Conservation (phyloP, 345 rosid species). For the Arabidopsis arenosa region DNA sequence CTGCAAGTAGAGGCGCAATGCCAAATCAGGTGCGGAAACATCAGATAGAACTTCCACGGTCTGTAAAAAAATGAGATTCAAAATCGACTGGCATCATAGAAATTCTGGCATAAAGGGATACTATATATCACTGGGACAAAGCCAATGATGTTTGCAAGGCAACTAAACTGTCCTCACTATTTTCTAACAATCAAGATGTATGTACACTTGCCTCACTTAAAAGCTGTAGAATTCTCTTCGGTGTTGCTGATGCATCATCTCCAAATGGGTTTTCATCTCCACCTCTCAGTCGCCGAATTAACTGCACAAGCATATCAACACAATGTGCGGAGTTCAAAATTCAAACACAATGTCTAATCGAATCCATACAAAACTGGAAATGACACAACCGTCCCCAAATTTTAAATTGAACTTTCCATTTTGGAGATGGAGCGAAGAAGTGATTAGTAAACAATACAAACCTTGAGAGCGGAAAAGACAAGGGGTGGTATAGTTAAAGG, state of each 20-base stretch:
- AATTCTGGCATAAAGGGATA: slow-evolving; percentile 20
- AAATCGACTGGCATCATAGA: slow-evolving; percentile 2
- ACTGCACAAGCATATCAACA: slow-evolving; percentile 47
- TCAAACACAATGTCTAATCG: slow-evolving; percentile 19
- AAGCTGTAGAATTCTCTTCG: slow-evolving; percentile 88
- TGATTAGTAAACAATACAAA: slow-evolving; percentile 46
- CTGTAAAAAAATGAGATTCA: slow-evolving; percentile 48
- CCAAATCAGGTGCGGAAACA: slow-evolving; percentile 86
- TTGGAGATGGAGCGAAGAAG: slow-evolving; percentile 26
- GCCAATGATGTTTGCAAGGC: slow-evolving; percentile 17
- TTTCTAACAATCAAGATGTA: slow-evolving; percentile 30
- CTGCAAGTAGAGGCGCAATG: slow-evolving; percentile 77
- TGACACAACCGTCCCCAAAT: slow-evolving; percentile 13
- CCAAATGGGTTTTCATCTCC: slow-evolving; percentile 97
- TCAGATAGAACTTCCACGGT: slow-evolving; percentile 71
- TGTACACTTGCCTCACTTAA: slow-evolving; percentile 69
- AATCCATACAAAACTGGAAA: slow-evolving; percentile 2
- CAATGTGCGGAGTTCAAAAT: slow-evolving; percentile 9
- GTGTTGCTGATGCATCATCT: slow-evolving; percentile 68
- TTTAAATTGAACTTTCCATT: neutral
- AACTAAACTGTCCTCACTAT: slow-evolving; percentile 15
- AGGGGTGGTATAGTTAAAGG: slow-evolving; percentile 91
- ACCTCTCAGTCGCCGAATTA: slow-evolving; percentile 76
- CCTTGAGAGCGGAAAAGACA: slow-evolving; percentile 88
- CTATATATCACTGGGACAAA: slow-evolving; percentile 25